phyloP scores from a whole-genome alignment of 1,284 basidiomycete genomes.

The Tetrapyrgos nigripes region DNA sequence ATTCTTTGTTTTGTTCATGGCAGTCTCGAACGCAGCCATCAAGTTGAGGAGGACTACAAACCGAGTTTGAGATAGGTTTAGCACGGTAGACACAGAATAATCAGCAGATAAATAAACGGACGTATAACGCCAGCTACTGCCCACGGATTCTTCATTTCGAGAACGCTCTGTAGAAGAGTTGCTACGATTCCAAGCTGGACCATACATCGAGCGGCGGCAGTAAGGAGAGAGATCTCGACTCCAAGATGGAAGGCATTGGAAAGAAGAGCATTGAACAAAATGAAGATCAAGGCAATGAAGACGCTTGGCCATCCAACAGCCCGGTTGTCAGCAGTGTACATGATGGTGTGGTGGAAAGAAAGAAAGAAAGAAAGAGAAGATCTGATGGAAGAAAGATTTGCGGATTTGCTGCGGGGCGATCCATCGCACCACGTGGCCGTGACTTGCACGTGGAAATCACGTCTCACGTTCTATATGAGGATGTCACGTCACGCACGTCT shows the following conservation, averaged over 20 bases:
- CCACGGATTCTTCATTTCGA: constrained; percentile 76
- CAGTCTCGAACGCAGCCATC: constrained; percentile 72
- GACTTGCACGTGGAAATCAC: too few species aligned
- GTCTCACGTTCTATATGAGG: too few species aligned
- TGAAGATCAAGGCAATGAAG: constrained; percentile 74
- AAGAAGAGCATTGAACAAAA: constrained; percentile 67
- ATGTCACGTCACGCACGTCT: too few species aligned
- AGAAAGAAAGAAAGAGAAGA: too few species aligned
- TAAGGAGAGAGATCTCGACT: constrained; percentile 70
- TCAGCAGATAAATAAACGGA: constrained; percentile 41
- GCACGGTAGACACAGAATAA: background rate
- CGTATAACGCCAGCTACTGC: constrained; percentile 76
- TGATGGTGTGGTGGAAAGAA: too few species aligned
- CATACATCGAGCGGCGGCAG: constrained; percentile 76
- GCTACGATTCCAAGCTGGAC: constrained; percentile 80
- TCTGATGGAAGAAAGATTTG: too few species aligned
- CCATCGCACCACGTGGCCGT: too few species aligned
- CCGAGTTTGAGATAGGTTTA: too few species aligned
- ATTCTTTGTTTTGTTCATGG: constrained; percentile 77
- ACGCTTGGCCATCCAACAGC: constrained; percentile 75
- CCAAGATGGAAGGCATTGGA: constrained; percentile 72
- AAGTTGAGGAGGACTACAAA: constrained; percentile 68
- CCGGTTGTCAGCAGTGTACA: too few species aligned
- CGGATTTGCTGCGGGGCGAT: too few species aligned
- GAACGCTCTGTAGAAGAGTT: constrained; percentile 73